Conservation (phyloP, 1,284 basidiomycete species). For the Boletus semigastroideus region DNA sequence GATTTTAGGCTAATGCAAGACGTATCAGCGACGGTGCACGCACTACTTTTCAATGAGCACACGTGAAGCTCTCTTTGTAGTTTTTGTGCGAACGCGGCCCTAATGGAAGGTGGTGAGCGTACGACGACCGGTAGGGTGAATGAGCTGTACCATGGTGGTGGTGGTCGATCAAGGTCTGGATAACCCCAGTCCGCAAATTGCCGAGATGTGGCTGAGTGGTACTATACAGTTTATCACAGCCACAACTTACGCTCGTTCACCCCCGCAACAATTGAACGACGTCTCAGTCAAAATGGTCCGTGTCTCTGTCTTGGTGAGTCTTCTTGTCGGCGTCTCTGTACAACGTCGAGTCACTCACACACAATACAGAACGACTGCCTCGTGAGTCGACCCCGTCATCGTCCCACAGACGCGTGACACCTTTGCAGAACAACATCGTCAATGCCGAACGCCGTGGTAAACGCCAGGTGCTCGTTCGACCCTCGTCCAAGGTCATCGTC, state of each 20-base stretch:
- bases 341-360: background rate
- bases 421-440: constrained; percentile 88
- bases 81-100: constrained; percentile 99
- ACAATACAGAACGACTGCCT: constrained; percentile 76
- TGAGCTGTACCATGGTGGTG: constrained; percentile 47
- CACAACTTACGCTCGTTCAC: constrained; percentile 15
- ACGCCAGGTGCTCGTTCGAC: constrained; percentile 94
- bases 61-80: constrained; percentile 98
- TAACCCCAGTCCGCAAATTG: constrained; percentile 11
- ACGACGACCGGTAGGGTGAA: background rate
- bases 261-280: too few species aligned
- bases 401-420: background rate
- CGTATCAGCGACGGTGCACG: constrained; percentile 34
- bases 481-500: constrained; percentile 94
- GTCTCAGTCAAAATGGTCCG: constrained; percentile 66
- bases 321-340: constrained; percentile 17
- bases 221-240: constrained; percentile 35
- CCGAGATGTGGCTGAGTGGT: constrained; percentile 33
- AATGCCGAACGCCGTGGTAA: constrained; percentile 98
- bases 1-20: background rate
- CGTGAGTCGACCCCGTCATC: constrained; percentile 38
- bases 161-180: constrained; percentile 18
- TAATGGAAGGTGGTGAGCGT: constrained; percentile 34
- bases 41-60: constrained; percentile 99
- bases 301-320: constrained; percentile 77